Percentiles rank a stretch among this genome's conserved stretches.
Evolutionary conservation across 2,329 filamentous ascomycete species (phyloP).

Genomic region (Neofusicoccum parvum): DNA sequence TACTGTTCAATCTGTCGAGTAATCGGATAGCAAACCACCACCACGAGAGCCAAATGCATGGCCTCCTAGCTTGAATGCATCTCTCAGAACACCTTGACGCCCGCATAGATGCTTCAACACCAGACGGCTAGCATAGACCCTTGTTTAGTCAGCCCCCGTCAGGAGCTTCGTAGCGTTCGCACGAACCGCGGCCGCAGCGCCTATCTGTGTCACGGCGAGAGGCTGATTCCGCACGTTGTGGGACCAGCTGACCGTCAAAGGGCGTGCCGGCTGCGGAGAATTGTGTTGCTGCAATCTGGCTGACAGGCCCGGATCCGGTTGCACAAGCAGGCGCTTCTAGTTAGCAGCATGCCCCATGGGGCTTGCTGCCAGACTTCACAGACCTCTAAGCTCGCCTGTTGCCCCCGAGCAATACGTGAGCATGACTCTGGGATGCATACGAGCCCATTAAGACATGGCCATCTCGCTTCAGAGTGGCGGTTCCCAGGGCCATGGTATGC

Average conservation of each 20-base stretch:
- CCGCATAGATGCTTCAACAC: background rate
- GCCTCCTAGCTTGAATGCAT: background rate
- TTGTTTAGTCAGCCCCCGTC: background rate
- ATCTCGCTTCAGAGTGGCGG: constrained; percentile 11
- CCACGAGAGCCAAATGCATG: background rate
- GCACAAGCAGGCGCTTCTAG: background rate
- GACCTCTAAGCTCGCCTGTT: background rate
- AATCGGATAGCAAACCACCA: too few species aligned
- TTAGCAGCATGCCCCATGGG: background rate
- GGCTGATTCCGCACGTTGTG: background rate
- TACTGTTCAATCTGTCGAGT: background rate
- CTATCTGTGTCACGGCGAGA: background rate
- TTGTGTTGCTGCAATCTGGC: background rate
- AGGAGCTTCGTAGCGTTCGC: background rate
- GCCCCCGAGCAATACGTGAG: background rate
- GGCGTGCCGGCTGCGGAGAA: background rate
- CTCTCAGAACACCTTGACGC: background rate
- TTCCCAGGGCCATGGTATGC: constrained; percentile 17
- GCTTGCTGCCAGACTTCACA: background rate
- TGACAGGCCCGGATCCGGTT: background rate
- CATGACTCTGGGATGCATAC: background rate
- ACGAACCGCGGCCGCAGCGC: background rate
- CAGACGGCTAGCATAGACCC: background rate
- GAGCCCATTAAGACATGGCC: constrained; percentile 5
- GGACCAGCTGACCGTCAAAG: background rate